phyloP scores from a whole-genome alignment of 345 rosid species.

The Stellera chamaejasme region DNA sequence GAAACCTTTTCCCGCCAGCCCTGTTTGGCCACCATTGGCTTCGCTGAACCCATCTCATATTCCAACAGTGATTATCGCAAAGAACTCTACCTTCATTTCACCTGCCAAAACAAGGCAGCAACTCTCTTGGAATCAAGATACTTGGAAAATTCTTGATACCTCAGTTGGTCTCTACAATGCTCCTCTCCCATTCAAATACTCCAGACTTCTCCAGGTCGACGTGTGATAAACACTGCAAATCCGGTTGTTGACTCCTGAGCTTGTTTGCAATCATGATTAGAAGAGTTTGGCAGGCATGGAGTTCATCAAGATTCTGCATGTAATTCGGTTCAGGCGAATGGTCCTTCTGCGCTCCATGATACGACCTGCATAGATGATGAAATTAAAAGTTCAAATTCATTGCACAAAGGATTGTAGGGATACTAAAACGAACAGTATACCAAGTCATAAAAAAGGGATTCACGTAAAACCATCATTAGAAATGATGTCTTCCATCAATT shows the following conservation, averaged over 20 bases:
- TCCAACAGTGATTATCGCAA: too few species aligned
- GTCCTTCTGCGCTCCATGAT: conserved; percentile 58
- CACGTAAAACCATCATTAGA: neutral
- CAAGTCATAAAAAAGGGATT: neutral
- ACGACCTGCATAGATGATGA: conserved; percentile 48
- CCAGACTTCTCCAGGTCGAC: conserved; percentile 29
- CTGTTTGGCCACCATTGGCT: too few species aligned
- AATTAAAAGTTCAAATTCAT: neutral
- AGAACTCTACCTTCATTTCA: too few species aligned
- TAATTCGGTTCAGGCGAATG: conserved; percentile 28
- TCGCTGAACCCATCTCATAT: too few species aligned
- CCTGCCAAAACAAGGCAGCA: too few species aligned
- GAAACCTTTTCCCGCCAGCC: too few species aligned
- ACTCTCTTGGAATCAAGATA: too few species aligned
- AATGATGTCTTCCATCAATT: neutral
- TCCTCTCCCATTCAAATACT: conserved; percentile 57
- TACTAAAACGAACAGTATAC: neutral
- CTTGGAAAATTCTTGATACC: neutral
- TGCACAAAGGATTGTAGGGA: neutral
- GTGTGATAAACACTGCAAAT: conserved; percentile 19
- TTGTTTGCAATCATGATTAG: conserved; percentile 28
- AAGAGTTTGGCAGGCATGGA: conserved; percentile 58
- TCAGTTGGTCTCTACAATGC: conserved; percentile 18
- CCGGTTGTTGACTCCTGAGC: conserved; percentile 31
- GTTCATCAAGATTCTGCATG: conserved; percentile 44